Percentiles rank a stretch among this genome's conserved stretches.
Evolutionary conservation across 1,284 basidiomycete genomes (phyloP).

Genomic region (Naganishia liquefaciens): DNA sequence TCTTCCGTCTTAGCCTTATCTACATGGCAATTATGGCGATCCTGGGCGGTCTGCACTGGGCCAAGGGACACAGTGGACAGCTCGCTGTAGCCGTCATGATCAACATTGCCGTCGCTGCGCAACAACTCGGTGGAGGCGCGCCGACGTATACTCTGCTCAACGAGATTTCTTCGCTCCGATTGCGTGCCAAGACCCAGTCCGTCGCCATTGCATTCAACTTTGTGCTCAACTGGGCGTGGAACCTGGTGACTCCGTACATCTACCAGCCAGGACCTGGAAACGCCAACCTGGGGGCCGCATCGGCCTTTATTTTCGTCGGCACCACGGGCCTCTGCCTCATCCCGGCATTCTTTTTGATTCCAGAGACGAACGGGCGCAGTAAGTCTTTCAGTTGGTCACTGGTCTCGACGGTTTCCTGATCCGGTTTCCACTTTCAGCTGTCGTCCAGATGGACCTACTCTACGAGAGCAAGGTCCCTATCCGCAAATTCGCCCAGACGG

Average conservation of each 20-base stretch:
- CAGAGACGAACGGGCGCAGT: constrained; percentile 34
- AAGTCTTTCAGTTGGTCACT: neutral
- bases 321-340: constrained; percentile 25
- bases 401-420: neutral
- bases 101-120: constrained; percentile 30
- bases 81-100: constrained; percentile 29
- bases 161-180: constrained; percentile 29
- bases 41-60: constrained; percentile 27
- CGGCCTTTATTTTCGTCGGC: constrained; percentile 31
- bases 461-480: constrained; percentile 25
- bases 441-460: constrained; percentile 18
- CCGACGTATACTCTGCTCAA: constrained; percentile 27
- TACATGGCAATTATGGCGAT: constrained; percentile 26
- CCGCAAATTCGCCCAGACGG: constrained; percentile 17
- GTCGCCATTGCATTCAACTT: constrained; percentile 25
- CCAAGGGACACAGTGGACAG: constrained; percentile 17
- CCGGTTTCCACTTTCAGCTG: neutral
- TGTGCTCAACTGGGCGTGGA: constrained; percentile 21
- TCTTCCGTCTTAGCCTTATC: constrained; percentile 24
- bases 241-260: constrained; percentile 30
- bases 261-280: too few relatives aligned
- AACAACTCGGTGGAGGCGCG: constrained; percentile 27
- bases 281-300: constrained; percentile 27
- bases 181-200: constrained; percentile 31
- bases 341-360: constrained; percentile 23